Evolutionary conservation across 2,329 filamentous ascomycete genomes (phyloP).

Genomic region (Diaporthe velutina): DNA sequence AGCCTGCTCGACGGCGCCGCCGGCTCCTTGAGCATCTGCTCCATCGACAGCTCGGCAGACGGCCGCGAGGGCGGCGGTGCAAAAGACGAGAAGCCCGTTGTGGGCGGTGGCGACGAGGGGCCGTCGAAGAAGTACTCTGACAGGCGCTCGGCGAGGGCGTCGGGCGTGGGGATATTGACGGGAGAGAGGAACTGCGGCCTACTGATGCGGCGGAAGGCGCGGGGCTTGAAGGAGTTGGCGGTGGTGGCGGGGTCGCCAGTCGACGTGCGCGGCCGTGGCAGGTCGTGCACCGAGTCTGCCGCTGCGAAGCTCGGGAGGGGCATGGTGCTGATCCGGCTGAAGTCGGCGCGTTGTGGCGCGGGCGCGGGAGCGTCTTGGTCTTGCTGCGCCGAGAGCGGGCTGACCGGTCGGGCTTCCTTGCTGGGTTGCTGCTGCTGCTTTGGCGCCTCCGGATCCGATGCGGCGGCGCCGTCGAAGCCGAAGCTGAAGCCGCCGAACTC

Average conservation of each 20-base stretch:
- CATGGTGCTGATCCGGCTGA: conserved; percentile 37
- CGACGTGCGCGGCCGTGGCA: conserved; percentile 30
- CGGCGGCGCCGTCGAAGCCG: not conserved
- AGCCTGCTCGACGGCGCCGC: conserved; percentile 10
- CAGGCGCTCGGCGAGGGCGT: conserved; percentile 37
- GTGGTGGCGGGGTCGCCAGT: conserved; percentile 29
- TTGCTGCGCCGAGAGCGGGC: conserved; percentile 24
- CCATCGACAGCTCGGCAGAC: conserved; percentile 25
- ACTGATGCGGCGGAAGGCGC: conserved; percentile 38
- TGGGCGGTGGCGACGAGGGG: not conserved
- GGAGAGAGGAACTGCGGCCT: conserved; percentile 39
- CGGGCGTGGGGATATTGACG: conserved; percentile 25
- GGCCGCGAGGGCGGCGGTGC: not conserved
- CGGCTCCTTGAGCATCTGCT: conserved; percentile 39
- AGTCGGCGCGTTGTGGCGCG: conserved; percentile 15
- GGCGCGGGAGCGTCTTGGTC: not conserved
- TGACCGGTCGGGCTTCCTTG: conserved; percentile 12
- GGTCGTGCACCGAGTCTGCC: not conserved
- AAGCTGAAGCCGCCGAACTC: conserved; percentile 34
- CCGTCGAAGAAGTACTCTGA: conserved; percentile 38
- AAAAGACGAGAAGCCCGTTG: not conserved
- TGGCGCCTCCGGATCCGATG: not conserved
- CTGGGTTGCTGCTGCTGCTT: not conserved
- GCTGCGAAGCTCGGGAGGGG: conserved; percentile 26
- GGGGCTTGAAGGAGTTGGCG: conserved; percentile 31